Evolutionary conservation across 2,329 filamentous ascomycete genomes (phyloP).

Genomic region (Cylindrodendrum hubeiense): DNA sequence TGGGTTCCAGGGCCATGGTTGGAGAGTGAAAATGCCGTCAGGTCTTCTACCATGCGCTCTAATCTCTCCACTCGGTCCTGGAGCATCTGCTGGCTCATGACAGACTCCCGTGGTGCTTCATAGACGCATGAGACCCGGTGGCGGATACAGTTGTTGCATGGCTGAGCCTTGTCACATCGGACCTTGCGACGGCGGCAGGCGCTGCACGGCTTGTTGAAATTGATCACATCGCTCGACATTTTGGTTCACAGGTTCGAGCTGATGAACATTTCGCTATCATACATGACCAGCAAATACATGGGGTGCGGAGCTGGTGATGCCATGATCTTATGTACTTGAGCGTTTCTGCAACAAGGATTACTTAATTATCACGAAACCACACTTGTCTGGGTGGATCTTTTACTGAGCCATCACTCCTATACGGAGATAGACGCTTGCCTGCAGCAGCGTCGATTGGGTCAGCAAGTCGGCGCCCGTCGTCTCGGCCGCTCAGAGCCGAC

Average conservation of each 20-base stretch:
- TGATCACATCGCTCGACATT: constrained; percentile 36
- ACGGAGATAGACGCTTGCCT: constrained; percentile 27
- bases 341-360: constrained; percentile 21
- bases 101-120: constrained; percentile 32
- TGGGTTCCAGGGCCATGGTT: constrained; percentile 16
- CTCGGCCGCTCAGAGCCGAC: constrained; percentile 16
- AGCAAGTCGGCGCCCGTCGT: constrained; percentile 16
- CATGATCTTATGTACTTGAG: constrained; percentile 27
- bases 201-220: constrained; percentile 38
- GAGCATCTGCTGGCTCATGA: constrained; percentile 32
- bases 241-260: constrained; percentile 4
- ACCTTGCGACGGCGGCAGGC: constrained; percentile 36
- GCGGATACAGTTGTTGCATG: constrained; percentile 35
- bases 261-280: neutral
- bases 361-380: constrained; percentile 26
- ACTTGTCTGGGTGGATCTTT: constrained; percentile 28
- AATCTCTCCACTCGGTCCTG: constrained; percentile 34
- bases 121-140: constrained; percentile 33
- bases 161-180: constrained; percentile 34
- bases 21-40: constrained; percentile 26
- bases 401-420: constrained; percentile 7
- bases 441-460: constrained; percentile 28
- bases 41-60: constrained; percentile 33
- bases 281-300: constrained; percentile 1
- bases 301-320: constrained; percentile 14